Evolutionary conservation across 129 eudicot species (phyloP).

Genomic region (Artemisia annua): DNA sequence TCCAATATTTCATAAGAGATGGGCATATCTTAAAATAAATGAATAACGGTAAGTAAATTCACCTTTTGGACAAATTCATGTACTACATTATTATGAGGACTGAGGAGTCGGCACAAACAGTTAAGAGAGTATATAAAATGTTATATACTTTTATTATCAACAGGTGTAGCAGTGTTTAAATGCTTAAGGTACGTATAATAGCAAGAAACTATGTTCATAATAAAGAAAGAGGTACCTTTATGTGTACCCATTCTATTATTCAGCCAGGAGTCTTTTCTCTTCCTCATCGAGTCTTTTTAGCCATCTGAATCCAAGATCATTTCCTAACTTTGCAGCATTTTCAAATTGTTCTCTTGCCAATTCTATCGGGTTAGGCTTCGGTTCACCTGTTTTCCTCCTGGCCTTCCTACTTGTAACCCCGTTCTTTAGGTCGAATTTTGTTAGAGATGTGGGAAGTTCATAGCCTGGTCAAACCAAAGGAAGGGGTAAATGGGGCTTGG

Average conservation of each 20-base stretch:
- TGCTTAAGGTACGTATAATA: background rate
- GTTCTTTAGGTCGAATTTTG: background rate
- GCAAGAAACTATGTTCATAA: background rate
- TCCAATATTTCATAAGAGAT: slow-evolving; percentile 25
- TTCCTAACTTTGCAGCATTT: slow-evolving; percentile 69
- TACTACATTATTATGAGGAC: slow-evolving; percentile 14
- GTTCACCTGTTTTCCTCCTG: slow-evolving; percentile 33
- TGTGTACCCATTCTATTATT: slow-evolving; percentile 15
- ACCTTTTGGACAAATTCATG: slow-evolving; percentile 32
- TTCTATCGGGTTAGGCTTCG: slow-evolving; percentile 51
- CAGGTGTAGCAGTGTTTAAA: background rate
- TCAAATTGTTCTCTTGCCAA: slow-evolving; percentile 76
- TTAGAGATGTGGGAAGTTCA: slow-evolving; percentile 57
- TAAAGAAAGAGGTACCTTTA: slow-evolving; percentile 11
- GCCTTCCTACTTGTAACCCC: slow-evolving; percentile 24
- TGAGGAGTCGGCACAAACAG: slow-evolving; percentile 14
- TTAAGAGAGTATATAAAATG: slow-evolving; percentile 8
- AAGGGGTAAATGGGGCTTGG: too few relatives aligned
- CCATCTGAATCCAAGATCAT: slow-evolving; percentile 91
- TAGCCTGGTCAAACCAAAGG: slow-evolving; percentile 37
- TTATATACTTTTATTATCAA: background rate
- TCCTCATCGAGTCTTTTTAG: slow-evolving; percentile 40
- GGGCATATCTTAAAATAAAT: slow-evolving; percentile 27
- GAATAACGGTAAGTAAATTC: slow-evolving; percentile 27
- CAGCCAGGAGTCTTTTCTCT: slow-evolving; percentile 34